Conservation (phyloP, 1,284 basidiomycete species). For the Meripilus lineatus region DNA sequence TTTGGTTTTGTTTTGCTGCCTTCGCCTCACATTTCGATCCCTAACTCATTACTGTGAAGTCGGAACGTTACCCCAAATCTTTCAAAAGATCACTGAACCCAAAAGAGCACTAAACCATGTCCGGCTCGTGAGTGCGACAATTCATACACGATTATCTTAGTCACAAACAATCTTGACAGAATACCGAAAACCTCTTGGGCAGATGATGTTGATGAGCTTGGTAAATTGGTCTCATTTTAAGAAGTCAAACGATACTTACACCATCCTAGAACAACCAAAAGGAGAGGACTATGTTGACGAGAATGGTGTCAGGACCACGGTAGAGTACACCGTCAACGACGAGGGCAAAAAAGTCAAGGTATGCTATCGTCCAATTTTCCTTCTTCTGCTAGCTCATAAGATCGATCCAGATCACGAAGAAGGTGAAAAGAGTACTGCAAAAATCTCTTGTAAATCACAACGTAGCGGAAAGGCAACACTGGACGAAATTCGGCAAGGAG, state of each 20-base stretch:
- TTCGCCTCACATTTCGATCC: neutral
- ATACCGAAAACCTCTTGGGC: constrained; percentile 72
- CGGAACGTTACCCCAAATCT: too few relatives aligned
- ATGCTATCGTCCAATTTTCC: constrained; percentile 14
- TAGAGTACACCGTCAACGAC: constrained; percentile 86
- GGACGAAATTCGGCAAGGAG: constrained; percentile 95
- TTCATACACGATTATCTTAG: neutral
- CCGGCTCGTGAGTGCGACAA: constrained; percentile 13
- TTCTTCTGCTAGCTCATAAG: neutral
- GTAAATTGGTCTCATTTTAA: constrained; percentile 23
- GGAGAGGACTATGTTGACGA: constrained; percentile 74
- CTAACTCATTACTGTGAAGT: too few relatives aligned
- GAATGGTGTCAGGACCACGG: constrained; percentile 83
- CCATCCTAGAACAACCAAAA: constrained; percentile 32
- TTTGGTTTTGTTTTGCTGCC: too few relatives aligned
- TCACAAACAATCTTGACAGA: constrained; percentile 12
- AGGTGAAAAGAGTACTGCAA: constrained; percentile 84
- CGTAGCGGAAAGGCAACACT: constrained; percentile 90
- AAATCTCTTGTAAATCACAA: constrained; percentile 92
- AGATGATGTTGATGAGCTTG: constrained; percentile 76
- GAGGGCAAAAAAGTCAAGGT: constrained; percentile 96
- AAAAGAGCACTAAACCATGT: constrained; percentile 10
- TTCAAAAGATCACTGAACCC: too few relatives aligned
- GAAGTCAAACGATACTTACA: neutral
- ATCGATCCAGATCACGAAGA: constrained; percentile 68